Evolutionary conservation across 495 filamentous ascomycete species (phyloP).

Genomic region (Xylaria venustula): DNA sequence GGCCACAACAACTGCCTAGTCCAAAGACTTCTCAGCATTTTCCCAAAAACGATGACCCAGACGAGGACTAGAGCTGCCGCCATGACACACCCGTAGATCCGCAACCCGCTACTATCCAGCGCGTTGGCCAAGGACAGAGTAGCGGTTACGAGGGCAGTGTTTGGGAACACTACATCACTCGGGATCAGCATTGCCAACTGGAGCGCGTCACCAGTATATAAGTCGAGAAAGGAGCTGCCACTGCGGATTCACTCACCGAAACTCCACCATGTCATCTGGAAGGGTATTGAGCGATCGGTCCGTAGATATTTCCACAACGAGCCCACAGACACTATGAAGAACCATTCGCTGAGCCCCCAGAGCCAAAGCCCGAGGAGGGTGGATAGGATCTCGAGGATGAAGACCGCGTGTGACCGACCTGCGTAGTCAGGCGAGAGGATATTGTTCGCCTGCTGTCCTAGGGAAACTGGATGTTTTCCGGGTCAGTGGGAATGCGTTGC

Average conservation of each 20-base stretch:
- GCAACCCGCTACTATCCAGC: constrained; percentile 59
- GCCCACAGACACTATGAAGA: constrained; percentile 76
- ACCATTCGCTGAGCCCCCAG: constrained; percentile 83
- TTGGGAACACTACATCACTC: constrained; percentile 57
- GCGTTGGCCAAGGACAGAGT: constrained; percentile 70
- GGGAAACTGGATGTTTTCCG: constrained; percentile 30
- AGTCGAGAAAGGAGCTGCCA: background rate
- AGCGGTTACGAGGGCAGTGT: constrained; percentile 72
- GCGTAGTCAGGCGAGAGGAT: constrained; percentile 42
- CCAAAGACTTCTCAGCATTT: constrained; percentile 69
- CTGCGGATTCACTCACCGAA: constrained; percentile 50
- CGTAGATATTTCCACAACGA: constrained; percentile 73
- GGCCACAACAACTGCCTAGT: constrained; percentile 69
- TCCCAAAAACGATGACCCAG: constrained; percentile 66
- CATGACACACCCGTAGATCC: constrained; percentile 67
- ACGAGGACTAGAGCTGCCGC: constrained; percentile 60
- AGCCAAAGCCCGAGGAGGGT: constrained; percentile 67
- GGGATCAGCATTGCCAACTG: background rate
- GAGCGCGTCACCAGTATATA: background rate
- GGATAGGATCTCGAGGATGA: constrained; percentile 40
- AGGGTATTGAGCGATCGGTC: constrained; percentile 58
- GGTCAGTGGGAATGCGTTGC: background rate
- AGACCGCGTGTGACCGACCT: constrained; percentile 34
- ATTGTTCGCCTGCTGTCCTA: constrained; percentile 37
- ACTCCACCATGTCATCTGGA: constrained; percentile 86